A percentile compares a stretch with the other conserved stretches of the same genome.
These are phyloP conservation scores for Xenoacremonium recifei DNA, from an alignment of 2,329 filamentous ascomycete genomes.

Conservation along the genomic window DNA sequence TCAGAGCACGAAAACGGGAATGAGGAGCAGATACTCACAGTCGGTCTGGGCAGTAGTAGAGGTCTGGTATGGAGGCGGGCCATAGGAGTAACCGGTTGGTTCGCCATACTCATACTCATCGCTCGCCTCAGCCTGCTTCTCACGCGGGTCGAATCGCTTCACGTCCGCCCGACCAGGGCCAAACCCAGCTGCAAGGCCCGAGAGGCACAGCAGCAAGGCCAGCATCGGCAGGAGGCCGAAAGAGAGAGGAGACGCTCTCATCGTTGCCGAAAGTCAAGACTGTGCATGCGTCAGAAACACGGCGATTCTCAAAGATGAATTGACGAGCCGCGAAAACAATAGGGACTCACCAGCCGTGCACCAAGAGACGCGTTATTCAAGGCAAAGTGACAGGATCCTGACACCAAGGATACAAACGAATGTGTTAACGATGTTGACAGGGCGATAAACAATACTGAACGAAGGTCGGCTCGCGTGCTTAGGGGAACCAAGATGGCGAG, in stretches of 20 bases:
- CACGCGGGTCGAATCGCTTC: background rate
- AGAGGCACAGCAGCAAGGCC: slow-evolving; percentile 24
- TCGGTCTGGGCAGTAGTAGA: slow-evolving; percentile 1
- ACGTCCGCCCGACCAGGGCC: background rate
- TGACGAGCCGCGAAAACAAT: background rate
- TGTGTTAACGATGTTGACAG: too few species aligned
- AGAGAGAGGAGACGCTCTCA: slow-evolving; percentile 35
- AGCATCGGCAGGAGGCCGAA: slow-evolving; percentile 30
- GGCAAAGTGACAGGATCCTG: too few species aligned
- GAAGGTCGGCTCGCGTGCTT: too few species aligned
- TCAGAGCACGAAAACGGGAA: too few species aligned
- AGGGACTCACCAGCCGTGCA: too few species aligned
- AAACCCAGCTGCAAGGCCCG: slow-evolving; percentile 8
- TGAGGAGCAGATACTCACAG: slow-evolving; percentile 8
- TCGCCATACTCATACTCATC: slow-evolving; percentile 3
- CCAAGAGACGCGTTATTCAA: too few species aligned
- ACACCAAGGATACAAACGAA: too few species aligned
- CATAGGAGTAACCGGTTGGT: slow-evolving; percentile 17
- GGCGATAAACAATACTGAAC: too few species aligned
- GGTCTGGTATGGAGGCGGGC: slow-evolving; percentile 24
- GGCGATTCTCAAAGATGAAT: background rate
- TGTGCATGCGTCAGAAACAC: slow-evolving; percentile 1
- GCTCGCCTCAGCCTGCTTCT: slow-evolving; percentile 8
- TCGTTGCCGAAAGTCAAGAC: slow-evolving; percentile 20
- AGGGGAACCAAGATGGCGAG: too few species aligned